Base-by-base conservation (phyloP, 2,329 filamentous ascomycete species). In the Huntiella abstrusa region DNA sequence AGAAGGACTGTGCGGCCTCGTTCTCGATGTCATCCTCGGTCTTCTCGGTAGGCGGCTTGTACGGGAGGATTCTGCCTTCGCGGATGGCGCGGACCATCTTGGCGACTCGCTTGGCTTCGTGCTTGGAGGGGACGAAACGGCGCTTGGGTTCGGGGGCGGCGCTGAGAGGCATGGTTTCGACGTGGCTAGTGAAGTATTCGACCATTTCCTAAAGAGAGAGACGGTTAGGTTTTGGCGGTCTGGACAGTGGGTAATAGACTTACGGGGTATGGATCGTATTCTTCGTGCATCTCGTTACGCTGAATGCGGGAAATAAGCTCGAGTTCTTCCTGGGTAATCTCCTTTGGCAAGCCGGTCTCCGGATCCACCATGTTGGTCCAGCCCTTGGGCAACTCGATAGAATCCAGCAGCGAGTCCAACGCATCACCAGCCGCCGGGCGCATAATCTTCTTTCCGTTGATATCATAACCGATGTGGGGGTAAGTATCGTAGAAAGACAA, bases 371-470 rank as follows among this genome's bases (percentile, higher is more conserved):
- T 68, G 48, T 88, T 91, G 46, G 91, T 98, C 86, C 87, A 98
- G 53, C 88, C 91, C 68, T 94, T 86, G 11, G 91, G 91, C 33
- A 98, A 70, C 58, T 98, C 91, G 56, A 98, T 98, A 62, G 83
- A 95, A 56, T 98, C 88, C 7, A 98, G 70, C 38, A 98, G 70
- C 10, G 86, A 85, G 67, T 98, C 91, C 32, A 98, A 67, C 33
- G 91, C 91, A 59, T 94, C 82, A 45, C 88, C 88, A 54, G 86
- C 88, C 3, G 92, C 91, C 5, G 91, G 91, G 45, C 91, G 81
- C 78, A 94, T 83, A 53, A 98, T 94, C 62, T 83, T 92, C 72
- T 92, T 95, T 61, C 91, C 91, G 61, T 98, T 93, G 66, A 98
- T 96, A 56, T 95, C 84, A 64, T 98, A 98, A 50, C 91, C 91